Evolutionary conservation across 345 rosid species (phyloP), one percentile per base, ranked within the genome.

Genomic region (Eucalyptus urophylla): DNA sequence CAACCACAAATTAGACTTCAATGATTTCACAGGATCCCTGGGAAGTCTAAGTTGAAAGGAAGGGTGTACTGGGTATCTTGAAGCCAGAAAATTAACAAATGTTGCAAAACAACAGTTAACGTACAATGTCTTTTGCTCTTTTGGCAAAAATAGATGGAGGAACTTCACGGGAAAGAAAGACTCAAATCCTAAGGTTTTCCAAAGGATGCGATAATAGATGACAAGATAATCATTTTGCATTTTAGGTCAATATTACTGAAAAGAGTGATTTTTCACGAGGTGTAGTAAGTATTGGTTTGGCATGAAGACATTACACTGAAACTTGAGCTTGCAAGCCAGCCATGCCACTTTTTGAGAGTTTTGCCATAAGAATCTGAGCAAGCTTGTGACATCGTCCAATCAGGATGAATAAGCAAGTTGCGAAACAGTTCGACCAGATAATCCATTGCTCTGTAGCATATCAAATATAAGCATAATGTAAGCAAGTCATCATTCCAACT

Each of bases 321-420:
- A 94, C 94, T 95, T 88, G 99, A 95, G 93, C 99, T 96, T 85
- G 99, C 98, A 81, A 97, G 93, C 99, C 98, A 98, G 92, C 99
- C 99, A 54, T 97, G 99, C 92, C 93, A 98, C 90, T 94, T 95
- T 92, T 98, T 96, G 89, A 98, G 95, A 37, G 98, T 98, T 91
- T 98, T 98, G 85, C 92, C 91, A 90, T 98, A 98, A 54, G 99
- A 94, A 88, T 98, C 97, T 33, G 94, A 92, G 89, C 98, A 96
- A 88, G 95, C 96, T 92, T 97, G 98, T 56, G 97, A 47, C 99
- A 98, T 98, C 51, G 98, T 90, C 99, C 98, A 96, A 86, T 98
- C 99, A 89, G 93, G 92, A 93, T 97, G 98, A 86, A 92, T 87
- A 90, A 96, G 93, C 89, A 98, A 95, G 93, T 95, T 95, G 90